Evolutionary conservation across 2,329 filamentous ascomycete genomes (phyloP), one percentile per base, ranked within the genome.

Genomic region (Colletotrichum kahawae): DNA sequence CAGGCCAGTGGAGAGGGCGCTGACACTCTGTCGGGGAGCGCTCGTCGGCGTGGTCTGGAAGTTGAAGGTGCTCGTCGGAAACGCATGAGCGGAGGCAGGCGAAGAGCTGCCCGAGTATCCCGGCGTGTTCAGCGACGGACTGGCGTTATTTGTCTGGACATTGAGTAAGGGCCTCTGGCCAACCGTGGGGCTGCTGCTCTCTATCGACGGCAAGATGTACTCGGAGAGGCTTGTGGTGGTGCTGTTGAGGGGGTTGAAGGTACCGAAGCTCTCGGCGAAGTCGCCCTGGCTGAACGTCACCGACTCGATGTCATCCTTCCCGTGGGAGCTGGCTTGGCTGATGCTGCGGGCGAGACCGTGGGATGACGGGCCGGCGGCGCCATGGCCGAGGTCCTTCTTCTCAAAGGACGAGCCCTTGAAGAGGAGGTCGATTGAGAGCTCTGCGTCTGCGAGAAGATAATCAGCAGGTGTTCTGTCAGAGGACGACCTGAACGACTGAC

Each of bases 301-400:
- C 16, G 71, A 74, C 21, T 56, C 69, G 33, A 70, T 38, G 1
- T 74, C 71, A 14, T 74, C 71, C 12, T 67, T 34, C 14, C 63
- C 72, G 8, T 60, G 54, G 6, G 72, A 75, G 56, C 72, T 75
- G 29, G 71, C 71, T 14, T 66, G 71, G 14, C 71, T 74, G 29
- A 62, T 65, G 7, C 59, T 71, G 2, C 36, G 48, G 21, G 67
- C 36, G 18, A 70, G 62, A 2, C 38, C 67, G 31, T 24, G 65
- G 1, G 60, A 62, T 1, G 18, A n/a, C 8, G 60, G 67, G 18
- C 33, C 63, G 7, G 67, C 36, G 1, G 27, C 18, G 16, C 56
- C 60, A n/a, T 62, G n/a, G 12, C 59, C 60, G 54, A 66, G 24
- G 13, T 38, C 71, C 43, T 71, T 29, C 12, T 48, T 69, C 16